Evolutionary conservation across 2,329 filamentous ascomycete genomes (phyloP).

Genomic region (Aspergillus brunneoviolaceus): DNA sequence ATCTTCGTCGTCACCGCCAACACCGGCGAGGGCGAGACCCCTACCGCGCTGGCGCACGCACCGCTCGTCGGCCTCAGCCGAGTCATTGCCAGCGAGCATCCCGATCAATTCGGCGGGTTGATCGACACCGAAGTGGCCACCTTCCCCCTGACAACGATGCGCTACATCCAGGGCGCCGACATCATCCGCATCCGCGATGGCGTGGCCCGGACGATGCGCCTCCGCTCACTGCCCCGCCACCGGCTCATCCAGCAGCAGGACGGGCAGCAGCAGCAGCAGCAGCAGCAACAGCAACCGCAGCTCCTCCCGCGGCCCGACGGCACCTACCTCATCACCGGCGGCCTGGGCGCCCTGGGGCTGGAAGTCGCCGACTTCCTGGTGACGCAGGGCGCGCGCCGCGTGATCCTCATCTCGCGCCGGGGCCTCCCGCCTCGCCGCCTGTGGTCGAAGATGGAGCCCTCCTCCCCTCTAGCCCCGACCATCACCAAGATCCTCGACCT

Average conservation of each 20-base stretch:
- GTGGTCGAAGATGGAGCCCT: conserved; percentile 23
- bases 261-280: neutral
- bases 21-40: conserved; percentile 24
- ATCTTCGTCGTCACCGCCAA: conserved; percentile 33
- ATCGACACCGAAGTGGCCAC: conserved; percentile 35
- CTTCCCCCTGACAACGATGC: conserved; percentile 39
- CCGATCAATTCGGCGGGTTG: conserved; percentile 37
- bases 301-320: conserved; percentile 23
- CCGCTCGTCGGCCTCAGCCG: neutral
- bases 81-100: neutral
- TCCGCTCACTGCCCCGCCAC: conserved; percentile 22
- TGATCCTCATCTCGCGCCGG: conserved; percentile 43
- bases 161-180: conserved; percentile 40
- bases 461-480: conserved; percentile 6
- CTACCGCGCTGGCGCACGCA: conserved; percentile 18
- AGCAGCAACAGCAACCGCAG: neutral
- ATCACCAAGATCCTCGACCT: conserved; percentile 29
- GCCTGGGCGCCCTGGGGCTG: conserved; percentile 44
- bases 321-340: conserved; percentile 47
- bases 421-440: conserved; percentile 34
- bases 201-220: conserved; percentile 32
- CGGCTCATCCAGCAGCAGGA: neutral
- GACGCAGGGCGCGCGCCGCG: conserved; percentile 42
- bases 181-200: conserved; percentile 43
- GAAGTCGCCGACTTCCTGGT: conserved; percentile 39